These are phyloP conservation scores for Bisporella sp. DNA, from an alignment of 2,329 filamentous ascomycete species.

Conservation along the genomic window DNA sequence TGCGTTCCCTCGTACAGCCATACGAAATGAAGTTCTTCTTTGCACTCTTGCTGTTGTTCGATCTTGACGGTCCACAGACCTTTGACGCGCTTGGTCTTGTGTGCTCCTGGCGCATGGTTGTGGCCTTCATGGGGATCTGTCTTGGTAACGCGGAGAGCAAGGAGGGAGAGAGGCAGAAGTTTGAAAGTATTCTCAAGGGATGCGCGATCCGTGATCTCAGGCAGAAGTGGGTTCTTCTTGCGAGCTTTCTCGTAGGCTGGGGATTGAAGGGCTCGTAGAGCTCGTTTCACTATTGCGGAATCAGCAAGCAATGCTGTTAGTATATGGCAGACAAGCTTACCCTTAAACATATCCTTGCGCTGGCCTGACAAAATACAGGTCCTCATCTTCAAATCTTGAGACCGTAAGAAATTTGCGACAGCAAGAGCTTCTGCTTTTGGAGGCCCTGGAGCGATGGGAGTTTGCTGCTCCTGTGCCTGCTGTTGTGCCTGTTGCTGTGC, in stretches of 20 bases:
- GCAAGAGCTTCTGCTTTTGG: conserved; percentile 85
- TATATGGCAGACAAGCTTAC: conserved; percentile 37
- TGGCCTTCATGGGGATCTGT: conserved; percentile 71
- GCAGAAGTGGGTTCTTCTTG: conserved; percentile 83
- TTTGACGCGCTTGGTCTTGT: conserved; percentile 84
- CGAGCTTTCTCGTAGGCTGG: conserved; percentile 84
- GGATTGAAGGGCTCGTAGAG: conserved; percentile 81
- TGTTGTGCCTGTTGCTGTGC: conserved; percentile 35
- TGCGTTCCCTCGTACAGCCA: conserved; percentile 96
- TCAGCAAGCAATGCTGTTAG: conserved; percentile 8
- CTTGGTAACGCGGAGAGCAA: conserved; percentile 85
- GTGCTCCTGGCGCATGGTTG: conserved; percentile 52
- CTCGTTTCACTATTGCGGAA: conserved; percentile 71
- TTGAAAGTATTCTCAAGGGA: conserved; percentile 93
- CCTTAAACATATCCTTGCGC: conserved; percentile 96
- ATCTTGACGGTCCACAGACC: conserved; percentile 94
- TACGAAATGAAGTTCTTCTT: conserved; percentile 86
- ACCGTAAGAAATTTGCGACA: conserved; percentile 78
- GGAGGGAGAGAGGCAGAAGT: conserved; percentile 85
- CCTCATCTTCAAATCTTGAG: conserved; percentile 79
- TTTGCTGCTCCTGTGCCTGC: conserved; percentile 44
- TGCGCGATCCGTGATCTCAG: conserved; percentile 78
- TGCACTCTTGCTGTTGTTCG: conserved; percentile 88
- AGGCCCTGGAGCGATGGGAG: conserved; percentile 69
- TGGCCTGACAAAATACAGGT: conserved; percentile 94